These are phyloP conservation scores for Endocladia muricata DNA, from an alignment of 31 red algal genomes.

Conservation along the genomic window DNA sequence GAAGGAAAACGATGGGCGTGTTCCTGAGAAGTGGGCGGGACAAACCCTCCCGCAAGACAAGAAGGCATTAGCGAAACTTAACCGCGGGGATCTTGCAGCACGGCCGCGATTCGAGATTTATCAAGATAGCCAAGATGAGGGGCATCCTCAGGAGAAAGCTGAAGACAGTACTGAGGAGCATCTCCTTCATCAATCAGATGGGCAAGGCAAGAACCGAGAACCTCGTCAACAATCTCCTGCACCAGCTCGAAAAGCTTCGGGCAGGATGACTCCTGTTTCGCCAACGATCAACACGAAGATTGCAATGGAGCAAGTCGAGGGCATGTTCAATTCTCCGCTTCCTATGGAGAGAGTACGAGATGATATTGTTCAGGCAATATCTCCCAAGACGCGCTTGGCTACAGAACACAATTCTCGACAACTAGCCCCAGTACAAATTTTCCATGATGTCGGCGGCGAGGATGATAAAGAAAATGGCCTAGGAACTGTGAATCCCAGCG, in stretches of 20 bases:
- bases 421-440: conserved; percentile 9
- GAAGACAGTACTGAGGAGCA: not conserved
- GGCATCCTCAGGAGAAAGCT: not conserved
- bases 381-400: not conserved
- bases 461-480: conserved; percentile 27
- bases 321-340: conserved; percentile 66
- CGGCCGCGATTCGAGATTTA: conserved; percentile 7
- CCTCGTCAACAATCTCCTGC: conserved; percentile 6
- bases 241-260: not conserved
- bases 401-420: not conserved
- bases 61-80: conserved; percentile 8
- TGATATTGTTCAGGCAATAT: not conserved
- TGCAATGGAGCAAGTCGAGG: conserved; percentile 64
- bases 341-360: conserved; percentile 32
- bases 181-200: not conserved
- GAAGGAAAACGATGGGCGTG: conserved; percentile 41
- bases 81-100: not conserved
- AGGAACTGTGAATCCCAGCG: not conserved
- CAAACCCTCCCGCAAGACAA: conserved; percentile 52
- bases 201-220: not conserved
- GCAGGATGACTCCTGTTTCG: not conserved
- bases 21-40: conserved; percentile 65
- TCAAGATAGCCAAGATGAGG: conserved; percentile 19
- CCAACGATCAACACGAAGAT: conserved; percentile 83
- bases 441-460: conserved; percentile 7